Percentiles rank a stretch among this genome's conserved stretches.
phyloP scores from a whole-genome alignment of 768 basidiomycete genomes.

The Lentinula guzmanii region DNA sequence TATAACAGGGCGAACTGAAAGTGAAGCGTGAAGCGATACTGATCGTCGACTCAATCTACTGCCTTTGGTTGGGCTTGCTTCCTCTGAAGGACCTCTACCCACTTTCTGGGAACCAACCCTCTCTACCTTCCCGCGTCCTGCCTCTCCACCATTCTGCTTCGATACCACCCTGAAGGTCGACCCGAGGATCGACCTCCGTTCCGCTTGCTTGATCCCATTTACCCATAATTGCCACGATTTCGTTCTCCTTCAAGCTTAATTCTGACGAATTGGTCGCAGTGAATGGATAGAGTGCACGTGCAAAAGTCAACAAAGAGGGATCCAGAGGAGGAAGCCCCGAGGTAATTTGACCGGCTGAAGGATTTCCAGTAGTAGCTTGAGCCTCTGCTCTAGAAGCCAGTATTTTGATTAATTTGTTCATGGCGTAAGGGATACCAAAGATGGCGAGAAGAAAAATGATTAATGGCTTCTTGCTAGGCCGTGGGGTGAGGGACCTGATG shows the following conservation, averaged over 20 bases:
- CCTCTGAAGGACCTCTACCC: conserved; percentile 69
- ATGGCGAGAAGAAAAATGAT: conserved; percentile 91
- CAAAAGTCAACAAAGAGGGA: conserved; percentile 78
- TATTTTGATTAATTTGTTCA: conserved; percentile 82
- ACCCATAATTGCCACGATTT: conserved; percentile 88
- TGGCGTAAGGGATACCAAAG: conserved; percentile 88
- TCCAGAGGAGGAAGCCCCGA: conserved; percentile 58
- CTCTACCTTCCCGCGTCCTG: conserved; percentile 82
- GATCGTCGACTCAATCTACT: neutral
- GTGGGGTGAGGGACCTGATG: conserved; percentile 38
- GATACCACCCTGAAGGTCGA: conserved; percentile 38
- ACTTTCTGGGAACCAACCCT: conserved; percentile 93
- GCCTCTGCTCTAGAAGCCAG: conserved; percentile 59
- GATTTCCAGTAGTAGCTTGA: conserved; percentile 32
- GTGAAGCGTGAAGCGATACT: neutral
- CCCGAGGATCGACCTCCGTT: conserved; percentile 57
- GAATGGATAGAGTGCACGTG: conserved; percentile 76
- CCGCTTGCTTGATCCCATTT: conserved; percentile 71
- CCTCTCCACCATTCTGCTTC: conserved; percentile 92
- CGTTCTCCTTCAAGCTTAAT: conserved; percentile 77
- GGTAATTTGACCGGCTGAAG: conserved; percentile 23
- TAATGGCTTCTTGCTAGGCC: conserved; percentile 83
- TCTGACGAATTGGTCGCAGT: conserved; percentile 70
- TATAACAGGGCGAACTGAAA: too few species aligned
- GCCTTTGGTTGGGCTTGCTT: conserved; percentile 10